Evolutionary conservation across 305 asterid species (phyloP).

Genomic region (Fraxinus baroniana): DNA sequence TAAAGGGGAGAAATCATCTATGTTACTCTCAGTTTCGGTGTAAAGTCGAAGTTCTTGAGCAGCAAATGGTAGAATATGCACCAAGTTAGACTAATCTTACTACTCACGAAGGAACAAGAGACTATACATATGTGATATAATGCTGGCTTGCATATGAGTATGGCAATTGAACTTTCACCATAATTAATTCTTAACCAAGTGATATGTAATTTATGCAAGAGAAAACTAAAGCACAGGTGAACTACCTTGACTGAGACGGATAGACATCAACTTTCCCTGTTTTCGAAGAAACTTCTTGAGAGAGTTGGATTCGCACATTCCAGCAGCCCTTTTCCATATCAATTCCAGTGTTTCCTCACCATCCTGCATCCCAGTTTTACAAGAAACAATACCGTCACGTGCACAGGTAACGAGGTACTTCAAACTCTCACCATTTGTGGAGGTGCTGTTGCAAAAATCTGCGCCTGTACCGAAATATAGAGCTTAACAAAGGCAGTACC

Average conservation of each 20-base stretch:
- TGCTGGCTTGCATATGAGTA: not conserved
- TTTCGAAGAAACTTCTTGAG: conserved; percentile 57
- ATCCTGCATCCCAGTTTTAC: conserved; percentile 36
- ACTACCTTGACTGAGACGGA: conserved; percentile 59
- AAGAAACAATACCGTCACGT: conserved; percentile 36
- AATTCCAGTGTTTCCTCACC: conserved; percentile 46
- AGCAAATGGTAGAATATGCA: not conserved
- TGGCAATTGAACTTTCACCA: not conserved
- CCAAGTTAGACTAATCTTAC: not conserved
- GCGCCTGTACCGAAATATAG: conserved; percentile 41
- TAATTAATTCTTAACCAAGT: not conserved
- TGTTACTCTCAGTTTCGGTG: not conserved
- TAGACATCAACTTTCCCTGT: conserved; percentile 62
- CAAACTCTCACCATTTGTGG: conserved; percentile 67
- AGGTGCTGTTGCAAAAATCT: conserved; percentile 62
- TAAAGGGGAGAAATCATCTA: not conserved
- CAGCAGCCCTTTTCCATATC: conserved; percentile 61
- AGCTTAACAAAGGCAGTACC: not conserved
- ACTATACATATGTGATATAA: not conserved
- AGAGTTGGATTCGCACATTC: conserved; percentile 52
- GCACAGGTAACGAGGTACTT: conserved; percentile 47
- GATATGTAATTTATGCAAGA: not conserved
- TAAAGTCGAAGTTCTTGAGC: not conserved
- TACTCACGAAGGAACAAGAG: not conserved
- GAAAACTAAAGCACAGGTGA: not conserved